phyloP scores from a whole-genome alignment of 23 red algal species.

The Gracilariopsis chorda region DNA sequence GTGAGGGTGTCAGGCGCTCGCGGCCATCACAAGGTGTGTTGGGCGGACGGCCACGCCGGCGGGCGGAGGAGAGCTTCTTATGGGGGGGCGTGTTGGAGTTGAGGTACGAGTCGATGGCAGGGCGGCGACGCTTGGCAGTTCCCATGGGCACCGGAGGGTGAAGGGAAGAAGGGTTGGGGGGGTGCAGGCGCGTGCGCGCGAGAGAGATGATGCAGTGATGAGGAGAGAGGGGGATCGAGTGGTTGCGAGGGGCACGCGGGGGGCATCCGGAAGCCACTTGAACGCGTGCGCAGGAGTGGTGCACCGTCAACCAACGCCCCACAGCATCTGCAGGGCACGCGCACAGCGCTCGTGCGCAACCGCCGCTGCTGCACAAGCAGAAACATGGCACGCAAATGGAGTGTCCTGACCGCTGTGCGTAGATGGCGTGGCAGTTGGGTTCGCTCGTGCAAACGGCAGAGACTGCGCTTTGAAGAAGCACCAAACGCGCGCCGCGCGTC shows the following conservation, averaged over 20 bases:
- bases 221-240: no score
- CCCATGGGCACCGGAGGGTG: constrained; percentile 24
- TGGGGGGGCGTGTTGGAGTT: constrained; percentile 57
- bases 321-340: no score
- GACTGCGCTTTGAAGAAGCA: background rate
- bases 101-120: constrained; percentile 36
- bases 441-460: background rate
- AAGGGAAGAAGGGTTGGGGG: background rate
- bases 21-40: constrained; percentile 53
- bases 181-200: no score
- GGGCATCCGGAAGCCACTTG: no score
- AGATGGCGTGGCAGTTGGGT: no score
- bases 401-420: no score
- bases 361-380: no score
- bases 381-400: no score
- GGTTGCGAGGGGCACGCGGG: background rate
- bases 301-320: no score
- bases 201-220: no score
- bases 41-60: constrained; percentile 56
- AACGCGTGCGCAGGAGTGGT: no score
- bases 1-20: constrained; percentile 43
- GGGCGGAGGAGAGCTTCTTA: constrained; percentile 25
- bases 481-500: background rate
- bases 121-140: constrained; percentile 60
- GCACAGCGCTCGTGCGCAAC: no score